A percentile compares a stretch with the other conserved stretches of the same genome.
Conservation (phyloP, 2,329 filamentous ascomycete genomes). For the Botrytis elliptica region DNA sequence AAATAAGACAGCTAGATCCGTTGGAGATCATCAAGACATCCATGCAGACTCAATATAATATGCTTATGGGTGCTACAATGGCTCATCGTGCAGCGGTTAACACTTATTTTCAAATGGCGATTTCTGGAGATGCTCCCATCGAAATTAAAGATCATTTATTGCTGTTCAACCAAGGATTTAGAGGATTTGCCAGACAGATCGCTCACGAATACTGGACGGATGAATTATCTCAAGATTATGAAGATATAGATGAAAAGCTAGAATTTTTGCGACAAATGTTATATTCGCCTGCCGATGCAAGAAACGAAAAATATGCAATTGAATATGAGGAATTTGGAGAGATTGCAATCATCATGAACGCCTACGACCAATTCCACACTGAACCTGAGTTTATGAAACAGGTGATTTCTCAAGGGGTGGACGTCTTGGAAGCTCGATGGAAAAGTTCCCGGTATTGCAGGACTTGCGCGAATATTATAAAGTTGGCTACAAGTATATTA, state of each 20-base stretch:
- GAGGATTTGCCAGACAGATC: not conserved
- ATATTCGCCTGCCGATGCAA: not conserved
- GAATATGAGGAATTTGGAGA: not conserved
- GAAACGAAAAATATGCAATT: not conserved
- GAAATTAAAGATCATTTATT: not conserved
- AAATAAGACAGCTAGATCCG: not conserved
- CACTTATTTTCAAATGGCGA: not conserved
- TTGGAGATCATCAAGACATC: not conserved
- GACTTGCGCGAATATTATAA: not conserved
- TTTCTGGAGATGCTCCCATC: not conserved
- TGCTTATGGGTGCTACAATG: not conserved
- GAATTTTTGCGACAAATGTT: conserved; percentile 1
- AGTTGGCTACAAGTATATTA: not conserved
- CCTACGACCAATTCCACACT: not conserved
- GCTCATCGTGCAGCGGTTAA: not conserved
- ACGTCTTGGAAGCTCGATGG: not conserved
- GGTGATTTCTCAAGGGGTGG: not conserved
- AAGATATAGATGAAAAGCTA: not conserved
- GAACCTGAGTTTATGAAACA: not conserved
- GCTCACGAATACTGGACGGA: not conserved
- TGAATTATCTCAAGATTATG: not conserved
- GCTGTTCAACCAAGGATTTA: not conserved
- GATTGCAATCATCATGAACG: not conserved
- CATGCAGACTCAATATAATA: not conserved
- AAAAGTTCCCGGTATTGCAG: not conserved